Evolutionary conservation across 495 filamentous ascomycete species (phyloP).

Genomic region (Aspergillus incahuasiensis): DNA sequence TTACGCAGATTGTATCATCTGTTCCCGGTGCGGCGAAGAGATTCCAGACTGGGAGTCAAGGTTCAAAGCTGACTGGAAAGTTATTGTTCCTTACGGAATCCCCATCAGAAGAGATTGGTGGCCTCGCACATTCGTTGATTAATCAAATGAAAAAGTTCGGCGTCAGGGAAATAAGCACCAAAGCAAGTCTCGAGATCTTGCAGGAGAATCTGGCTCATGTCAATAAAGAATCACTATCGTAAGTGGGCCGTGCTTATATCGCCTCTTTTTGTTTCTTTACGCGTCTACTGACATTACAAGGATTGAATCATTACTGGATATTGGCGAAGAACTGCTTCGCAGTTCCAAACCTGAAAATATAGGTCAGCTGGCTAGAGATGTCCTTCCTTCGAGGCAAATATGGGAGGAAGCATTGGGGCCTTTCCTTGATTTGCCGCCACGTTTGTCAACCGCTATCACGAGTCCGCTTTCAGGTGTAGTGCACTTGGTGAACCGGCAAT

Average conservation of each 20-base stretch:
- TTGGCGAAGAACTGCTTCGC: slow-evolving; percentile 50
- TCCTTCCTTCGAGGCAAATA: slow-evolving; percentile 44
- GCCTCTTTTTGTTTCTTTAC: not conserved
- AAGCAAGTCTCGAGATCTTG: slow-evolving; percentile 48
- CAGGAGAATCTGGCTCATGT: slow-evolving; percentile 46
- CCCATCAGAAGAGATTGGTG: slow-evolving; percentile 47
- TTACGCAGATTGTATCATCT: slow-evolving; percentile 34
- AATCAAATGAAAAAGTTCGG: slow-evolving; percentile 35
- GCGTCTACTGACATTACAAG: slow-evolving; percentile 27
- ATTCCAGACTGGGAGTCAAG: slow-evolving; percentile 42
- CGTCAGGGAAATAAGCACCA: slow-evolving; percentile 32
- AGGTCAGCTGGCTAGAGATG: slow-evolving; percentile 27
- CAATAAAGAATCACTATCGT: slow-evolving; percentile 51
- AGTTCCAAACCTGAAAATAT: slow-evolving; percentile 28
- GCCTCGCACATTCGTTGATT: slow-evolving; percentile 43
- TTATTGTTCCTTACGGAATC: slow-evolving; percentile 56
- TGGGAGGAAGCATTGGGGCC: slow-evolving; percentile 53
- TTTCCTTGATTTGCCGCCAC: slow-evolving; percentile 55
- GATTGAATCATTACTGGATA: slow-evolving; percentile 48
- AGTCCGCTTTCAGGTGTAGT: slow-evolving; percentile 67
- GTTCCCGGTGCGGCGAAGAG: slow-evolving; percentile 31
- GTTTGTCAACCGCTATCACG: slow-evolving; percentile 63
- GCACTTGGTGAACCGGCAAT: slow-evolving; percentile 50
- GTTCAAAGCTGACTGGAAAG: slow-evolving; percentile 50
- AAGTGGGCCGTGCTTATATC: slow-evolving; percentile 18